Base-by-base conservation (phyloP, 805 yeast genomes). In the Saturnispora zaruensis region DNA sequence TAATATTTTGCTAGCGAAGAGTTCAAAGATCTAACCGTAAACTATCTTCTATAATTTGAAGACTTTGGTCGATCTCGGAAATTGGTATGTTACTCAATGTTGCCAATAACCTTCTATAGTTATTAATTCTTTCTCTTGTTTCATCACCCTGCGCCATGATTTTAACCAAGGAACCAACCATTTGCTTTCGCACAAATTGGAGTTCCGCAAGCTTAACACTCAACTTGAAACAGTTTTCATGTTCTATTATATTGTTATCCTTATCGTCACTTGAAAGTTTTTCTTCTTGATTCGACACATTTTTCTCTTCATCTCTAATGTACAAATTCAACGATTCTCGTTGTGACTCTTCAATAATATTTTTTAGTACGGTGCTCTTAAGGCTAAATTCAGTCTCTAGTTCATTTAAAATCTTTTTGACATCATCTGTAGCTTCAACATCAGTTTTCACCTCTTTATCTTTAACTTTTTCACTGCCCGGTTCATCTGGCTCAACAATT, bases 41-140 rank as follows among this genome's bases (percentile, higher is more conserved):
- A 44, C 67, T 63, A 20, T 63, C 64, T 50, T 64, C 69, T 37
- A 84, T 79, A 6, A 81, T 84, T 59, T 82, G 84, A 47, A 84
- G 68, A 53, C 81, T 76, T 43, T 75, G 77, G 60, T 82, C 87
- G 38, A 84, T 84, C 56, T 83, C 86, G 54, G 77, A 77, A 21
- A 81, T 74, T 9, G 78, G 77, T 50, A 85, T 75, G 41, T 81
- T 87, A 45, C 89, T 82, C 54, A 87, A 78, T 46, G 77, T 74
- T 49, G 87, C 76, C 44, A 84, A 82, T 61, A 84, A 72, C 56
- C 81, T 75, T 54, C 87, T 69, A 67, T 83, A 85, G 57, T 81
- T 81, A 58, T 77, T 78, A 67, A 84, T 81, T 56, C 76, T 79
- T 23, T 71, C 68, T 49, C 76, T 79, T 54, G 75, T 63, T 18